These are phyloP conservation scores for Scytalidium sp. DNA, from an alignment of 2,329 filamentous ascomycete species.

Conservation along the genomic window DNA sequence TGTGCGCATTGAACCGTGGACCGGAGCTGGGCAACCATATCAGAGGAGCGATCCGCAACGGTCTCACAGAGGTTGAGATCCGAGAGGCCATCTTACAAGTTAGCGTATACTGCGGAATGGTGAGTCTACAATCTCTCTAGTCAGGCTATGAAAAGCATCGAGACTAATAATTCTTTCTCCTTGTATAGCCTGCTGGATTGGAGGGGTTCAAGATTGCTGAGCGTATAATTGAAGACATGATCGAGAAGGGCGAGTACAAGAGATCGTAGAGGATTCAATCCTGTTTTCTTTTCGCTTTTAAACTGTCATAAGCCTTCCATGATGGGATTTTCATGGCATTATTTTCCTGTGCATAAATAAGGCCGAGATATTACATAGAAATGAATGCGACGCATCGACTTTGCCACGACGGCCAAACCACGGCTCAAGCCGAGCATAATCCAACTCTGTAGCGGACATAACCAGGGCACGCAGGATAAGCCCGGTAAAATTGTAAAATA, in stretches of 20 bases:
- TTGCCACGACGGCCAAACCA: too few relatives aligned
- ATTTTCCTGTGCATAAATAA: too few relatives aligned
- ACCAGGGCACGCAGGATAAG: too few relatives aligned
- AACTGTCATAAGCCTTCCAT: too few relatives aligned
- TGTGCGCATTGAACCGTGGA: constrained; percentile 57
- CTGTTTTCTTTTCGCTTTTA: too few relatives aligned
- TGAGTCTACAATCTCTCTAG: background rate
- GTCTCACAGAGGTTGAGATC: constrained; percentile 58
- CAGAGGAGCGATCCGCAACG: constrained; percentile 62
- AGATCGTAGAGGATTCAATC: constrained; percentile 1
- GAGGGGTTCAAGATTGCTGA: constrained; percentile 34
- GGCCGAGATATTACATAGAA: too few relatives aligned
- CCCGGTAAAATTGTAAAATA: too few relatives aligned
- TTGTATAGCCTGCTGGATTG: constrained; percentile 33
- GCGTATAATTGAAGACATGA: constrained; percentile 26
- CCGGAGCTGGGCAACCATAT: constrained; percentile 60
- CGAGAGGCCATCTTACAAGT: constrained; percentile 53
- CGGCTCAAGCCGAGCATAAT: too few relatives aligned
- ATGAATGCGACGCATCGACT: too few relatives aligned
- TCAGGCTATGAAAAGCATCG: background rate
- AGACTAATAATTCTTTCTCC: background rate
- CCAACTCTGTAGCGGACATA: too few relatives aligned
- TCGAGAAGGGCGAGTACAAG: constrained; percentile 13
- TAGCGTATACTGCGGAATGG: constrained; percentile 39
- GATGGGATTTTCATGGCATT: constrained; percentile 1